Base-by-base conservation (phyloP, 2,329 filamentous ascomycete genomes). In the Sclerotinia borealis region DNA sequence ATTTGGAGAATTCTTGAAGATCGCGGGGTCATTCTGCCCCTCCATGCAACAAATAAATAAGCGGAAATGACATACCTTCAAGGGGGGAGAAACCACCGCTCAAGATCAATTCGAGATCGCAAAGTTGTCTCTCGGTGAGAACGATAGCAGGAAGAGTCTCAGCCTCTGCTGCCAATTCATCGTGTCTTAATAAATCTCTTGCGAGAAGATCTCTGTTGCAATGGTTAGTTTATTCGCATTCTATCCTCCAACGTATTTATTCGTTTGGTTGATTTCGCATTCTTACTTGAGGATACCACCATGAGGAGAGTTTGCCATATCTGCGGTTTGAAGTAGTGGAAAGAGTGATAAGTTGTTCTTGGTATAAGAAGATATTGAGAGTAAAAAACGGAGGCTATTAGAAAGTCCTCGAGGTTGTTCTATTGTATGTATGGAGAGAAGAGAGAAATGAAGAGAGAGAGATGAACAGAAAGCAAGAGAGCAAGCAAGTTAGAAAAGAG, bases 31-130 rank as follows among this genome's bases (percentile, higher is more conserved):
- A 37, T 61, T 56, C 56, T 64, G 63, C 68, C 70, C 70, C 70
- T 65, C 68, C 67, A 69, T 58, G 39, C 45, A 68, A 58, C 65
- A 61, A 69, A 52, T 29, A 50, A 61, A 54, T 47, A 61, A 48
- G 54, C 39, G 37, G 49, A 36, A 52, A 64, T 9, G 50, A 68
- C 86, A 68, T 73, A 96, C 93, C 95, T 86, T 99, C 93, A 47
- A 99, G 86, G 65, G 95, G 95, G 69, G 93, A 97, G 82, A 99
- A 99, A 69, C 95, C 95, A 76, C 95, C 95, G 78, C 92, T 98
- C 78, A 99, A 87, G 75, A 99, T 92, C 79, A 99, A 80, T 80
- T 99, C 95, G 70, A 99, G 84, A 83, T 99, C 95, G 80, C 95
- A 99, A 56, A 99, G 87, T 80, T 99, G 95, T 74, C 95, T 88